Conservation (phyloP, 768 basidiomycete species). For the Stropharia rugosoannulata region DNA sequence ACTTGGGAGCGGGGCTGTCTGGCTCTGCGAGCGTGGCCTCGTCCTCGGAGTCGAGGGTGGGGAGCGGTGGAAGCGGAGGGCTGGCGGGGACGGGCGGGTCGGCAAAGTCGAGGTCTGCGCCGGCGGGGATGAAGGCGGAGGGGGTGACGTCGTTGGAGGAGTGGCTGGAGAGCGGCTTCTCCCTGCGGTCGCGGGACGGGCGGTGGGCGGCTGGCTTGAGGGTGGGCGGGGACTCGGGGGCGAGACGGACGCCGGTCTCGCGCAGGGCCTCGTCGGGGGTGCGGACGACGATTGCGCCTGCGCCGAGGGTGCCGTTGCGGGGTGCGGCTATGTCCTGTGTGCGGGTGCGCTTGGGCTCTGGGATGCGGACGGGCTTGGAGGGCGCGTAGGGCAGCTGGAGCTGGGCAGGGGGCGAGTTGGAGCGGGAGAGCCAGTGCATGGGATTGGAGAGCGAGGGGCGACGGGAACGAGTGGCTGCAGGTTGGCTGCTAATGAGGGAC, state of each 20-base stretch:
- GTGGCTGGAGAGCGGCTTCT: not conserved
- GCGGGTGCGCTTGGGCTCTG: conserved; percentile 44
- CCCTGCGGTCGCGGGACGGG: conserved; percentile 30
- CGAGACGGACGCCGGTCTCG: conserved; percentile 44
- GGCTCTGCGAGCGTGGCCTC: conserved; percentile 20
- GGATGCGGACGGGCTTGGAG: conserved; percentile 27
- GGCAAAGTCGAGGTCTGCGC: conserved; percentile 11
- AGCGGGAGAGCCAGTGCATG: conserved; percentile 54
- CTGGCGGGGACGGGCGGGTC: conserved; percentile 34
- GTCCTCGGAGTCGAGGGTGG: conserved; percentile 35
- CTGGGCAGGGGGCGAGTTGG: conserved; percentile 18
- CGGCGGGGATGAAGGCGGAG: not conserved
- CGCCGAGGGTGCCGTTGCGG: conserved; percentile 56
- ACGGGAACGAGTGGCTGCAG: conserved; percentile 20
- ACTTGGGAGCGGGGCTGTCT: conserved; percentile 26
- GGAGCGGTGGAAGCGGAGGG: conserved; percentile 58
- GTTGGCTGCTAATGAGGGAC: conserved; percentile 20
- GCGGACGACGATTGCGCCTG: conserved; percentile 72
- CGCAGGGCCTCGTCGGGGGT: conserved; percentile 79
- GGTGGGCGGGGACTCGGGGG: conserved; percentile 20
- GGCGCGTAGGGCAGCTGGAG: conserved; percentile 24
- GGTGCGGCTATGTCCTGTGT: conserved; percentile 37
- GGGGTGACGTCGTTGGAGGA: conserved; percentile 6
- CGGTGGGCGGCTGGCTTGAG: conserved; percentile 9
- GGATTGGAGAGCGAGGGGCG: conserved; percentile 42